A percentile compares a stretch with the other conserved stretches of the same genome.
These are phyloP conservation scores for Xenoacremonium recifei DNA, from an alignment of 2,329 filamentous ascomycete genomes.

Conservation along the genomic window DNA sequence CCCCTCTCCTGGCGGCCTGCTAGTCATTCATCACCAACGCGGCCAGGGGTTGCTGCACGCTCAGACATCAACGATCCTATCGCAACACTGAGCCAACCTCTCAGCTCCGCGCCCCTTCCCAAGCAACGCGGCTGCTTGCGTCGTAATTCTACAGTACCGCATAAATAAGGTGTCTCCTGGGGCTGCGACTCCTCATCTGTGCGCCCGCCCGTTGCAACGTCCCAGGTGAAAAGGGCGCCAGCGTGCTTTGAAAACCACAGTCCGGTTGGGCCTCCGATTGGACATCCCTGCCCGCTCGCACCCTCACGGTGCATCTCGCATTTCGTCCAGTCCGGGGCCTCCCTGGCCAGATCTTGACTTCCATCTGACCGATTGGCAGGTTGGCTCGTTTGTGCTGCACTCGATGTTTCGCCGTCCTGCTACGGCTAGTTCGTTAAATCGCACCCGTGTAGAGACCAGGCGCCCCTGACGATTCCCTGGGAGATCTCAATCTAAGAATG, in stretches of 20 bases:
- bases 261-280: neutral
- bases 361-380: neutral
- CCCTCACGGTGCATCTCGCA: neutral
- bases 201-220: neutral
- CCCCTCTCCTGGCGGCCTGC: too few species aligned
- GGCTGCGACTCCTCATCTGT: too few species aligned
- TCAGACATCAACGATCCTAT: too few species aligned
- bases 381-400: neutral
- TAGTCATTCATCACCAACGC: too few species aligned
- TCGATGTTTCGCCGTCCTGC: neutral
- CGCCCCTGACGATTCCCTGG: neutral
- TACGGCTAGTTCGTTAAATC: neutral
- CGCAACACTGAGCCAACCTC: too few species aligned
- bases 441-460: too few species aligned
- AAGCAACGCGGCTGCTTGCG: too few species aligned
- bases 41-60: too few species aligned
- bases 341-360: neutral
- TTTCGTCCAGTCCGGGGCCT: neutral
- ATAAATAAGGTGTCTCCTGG: too few species aligned
- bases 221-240: neutral
- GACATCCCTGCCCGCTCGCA: too few species aligned
- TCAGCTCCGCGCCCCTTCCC: too few species aligned
- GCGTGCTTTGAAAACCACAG: neutral
- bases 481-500: neutral
- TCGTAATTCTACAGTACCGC: too few species aligned